Base-by-base conservation (phyloP, 768 basidiomycete species). In the Epithele typhae region DNA sequence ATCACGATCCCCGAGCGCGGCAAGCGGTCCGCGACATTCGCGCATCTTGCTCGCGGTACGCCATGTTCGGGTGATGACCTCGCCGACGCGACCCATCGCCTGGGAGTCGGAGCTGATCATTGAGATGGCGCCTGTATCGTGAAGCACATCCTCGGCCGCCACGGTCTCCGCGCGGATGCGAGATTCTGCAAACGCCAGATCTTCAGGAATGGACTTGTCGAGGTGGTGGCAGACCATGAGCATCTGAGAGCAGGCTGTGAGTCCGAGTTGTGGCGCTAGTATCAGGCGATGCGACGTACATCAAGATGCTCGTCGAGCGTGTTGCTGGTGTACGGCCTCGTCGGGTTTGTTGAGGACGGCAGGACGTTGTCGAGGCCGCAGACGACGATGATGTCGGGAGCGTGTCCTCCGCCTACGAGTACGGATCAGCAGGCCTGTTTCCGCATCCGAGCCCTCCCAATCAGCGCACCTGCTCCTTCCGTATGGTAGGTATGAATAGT, bases 171-270 rank as follows among this genome's bases (percentile, higher is more conserved):
- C 92, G 27, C 96, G 81, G 58, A 99, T 98, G 27, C 96, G 87
- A 7, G 95, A 97, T 54, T 98, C 94, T 3, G 96, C 95, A 57
- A 99, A 99, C 1, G 87, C 81, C 34, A 97, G 74, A 56, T 99
- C 96, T 68, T 99, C 96, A 1, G 87, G 79, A 54, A 95, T 92
- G n/a, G 75, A 78, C 55, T 74, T 81, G 68, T 96, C 92, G 46
- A 99, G 79, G 65, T 99, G 95, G 64, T 99, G 95, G 64, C 93
- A 96, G n/a, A 97, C 93, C 92, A 98, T 97, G 19, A 98, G 74
- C 96, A 98, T 99, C 94, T 96, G 57, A 7, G 8, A 33, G 32
- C 25, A 9, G 36, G 40, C 32, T 34, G 48, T 12, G 12, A 40
- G 35, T 27, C 46, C 33, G 54, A 23, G 11, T 34, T 18, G 18